A percentile compares a stretch with the other conserved stretches of the same genome.
Conservation (phyloP, 2,329 filamentous ascomycete genomes). For the Fusarium lateritium region DNA sequence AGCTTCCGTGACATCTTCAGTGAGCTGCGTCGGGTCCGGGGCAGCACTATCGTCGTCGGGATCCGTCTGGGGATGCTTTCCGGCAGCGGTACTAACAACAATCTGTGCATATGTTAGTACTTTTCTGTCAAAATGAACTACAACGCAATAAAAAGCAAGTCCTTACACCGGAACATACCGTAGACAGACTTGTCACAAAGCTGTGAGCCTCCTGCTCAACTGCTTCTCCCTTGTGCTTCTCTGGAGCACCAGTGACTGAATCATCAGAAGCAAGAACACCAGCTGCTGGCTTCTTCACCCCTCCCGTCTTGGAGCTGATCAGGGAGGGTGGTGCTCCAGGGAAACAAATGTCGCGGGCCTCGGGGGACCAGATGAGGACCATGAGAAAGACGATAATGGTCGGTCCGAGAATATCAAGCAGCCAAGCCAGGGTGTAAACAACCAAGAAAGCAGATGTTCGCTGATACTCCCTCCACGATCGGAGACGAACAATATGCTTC, state of each 20-base stretch:
- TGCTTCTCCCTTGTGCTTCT: conserved; percentile 87
- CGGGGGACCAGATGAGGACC: conserved; percentile 75
- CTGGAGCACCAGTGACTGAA: conserved; percentile 84
- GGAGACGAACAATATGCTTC: conserved; percentile 82
- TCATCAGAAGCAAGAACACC: conserved; percentile 83
- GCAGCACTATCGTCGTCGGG: conserved; percentile 67
- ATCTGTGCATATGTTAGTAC: conserved; percentile 59
- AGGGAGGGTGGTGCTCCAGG: conserved; percentile 83
- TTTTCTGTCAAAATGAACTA: neutral
- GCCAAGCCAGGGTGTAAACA: conserved; percentile 76
- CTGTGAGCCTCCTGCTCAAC: conserved; percentile 88
- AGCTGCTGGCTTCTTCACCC: conserved; percentile 81
- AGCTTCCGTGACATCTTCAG: conserved; percentile 57
- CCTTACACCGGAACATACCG: conserved; percentile 55
- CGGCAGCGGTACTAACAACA: conserved; percentile 80
- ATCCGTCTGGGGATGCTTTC: conserved; percentile 80
- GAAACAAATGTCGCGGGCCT: conserved; percentile 75
- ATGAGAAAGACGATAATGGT: conserved; percentile 71
- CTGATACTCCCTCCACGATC: conserved; percentile 83
- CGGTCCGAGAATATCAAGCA: conserved; percentile 79
- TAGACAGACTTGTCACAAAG: conserved; percentile 78
- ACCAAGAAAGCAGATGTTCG: conserved; percentile 75
- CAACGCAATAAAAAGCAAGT: neutral
- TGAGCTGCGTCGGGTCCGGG: conserved; percentile 64
- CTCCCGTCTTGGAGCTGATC: conserved; percentile 78